These are phyloP conservation scores for Besnoitia besnoiti DNA, from an alignment of 169 alveolate genomes.

Conservation along the genomic window DNA sequence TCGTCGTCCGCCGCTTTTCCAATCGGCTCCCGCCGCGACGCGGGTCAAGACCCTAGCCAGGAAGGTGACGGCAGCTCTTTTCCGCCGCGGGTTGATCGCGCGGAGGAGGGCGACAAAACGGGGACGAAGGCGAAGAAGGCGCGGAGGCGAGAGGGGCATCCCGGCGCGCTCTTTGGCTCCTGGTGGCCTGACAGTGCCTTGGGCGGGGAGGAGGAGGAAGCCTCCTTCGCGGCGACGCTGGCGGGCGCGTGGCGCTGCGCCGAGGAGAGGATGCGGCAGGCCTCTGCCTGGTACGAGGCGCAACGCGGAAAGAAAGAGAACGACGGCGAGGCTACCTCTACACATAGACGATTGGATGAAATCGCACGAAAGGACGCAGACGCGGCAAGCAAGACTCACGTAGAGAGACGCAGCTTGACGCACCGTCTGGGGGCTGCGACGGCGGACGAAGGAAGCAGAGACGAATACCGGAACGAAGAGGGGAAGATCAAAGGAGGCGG, in stretches of 20 bases:
- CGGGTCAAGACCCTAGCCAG: neutral
- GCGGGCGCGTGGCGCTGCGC: neutral
- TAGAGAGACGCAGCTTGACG: no score
- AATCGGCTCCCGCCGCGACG: neutral
- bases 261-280: neutral
- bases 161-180: constrained; percentile 1
- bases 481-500: neutral
- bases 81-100: neutral
- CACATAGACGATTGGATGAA: no score
- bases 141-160: neutral
- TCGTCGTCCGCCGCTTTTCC: no score
- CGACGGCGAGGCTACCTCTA: no score
- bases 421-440: no score
- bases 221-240: neutral
- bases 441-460: neutral
- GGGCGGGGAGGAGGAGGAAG: neutral
- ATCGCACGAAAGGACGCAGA: no score
- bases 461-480: neutral
- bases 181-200: neutral
- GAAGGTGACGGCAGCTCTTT: no score
- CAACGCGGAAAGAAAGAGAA: no score
- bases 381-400: no score
- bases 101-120: neutral
- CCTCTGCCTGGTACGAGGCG: no score
- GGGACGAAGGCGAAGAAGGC: neutral